A percentile compares a stretch with the other conserved stretches of the same genome.
Conservation (phyloP, 2,329 filamentous ascomycete species). For the Tolypocladium guangdongense region DNA sequence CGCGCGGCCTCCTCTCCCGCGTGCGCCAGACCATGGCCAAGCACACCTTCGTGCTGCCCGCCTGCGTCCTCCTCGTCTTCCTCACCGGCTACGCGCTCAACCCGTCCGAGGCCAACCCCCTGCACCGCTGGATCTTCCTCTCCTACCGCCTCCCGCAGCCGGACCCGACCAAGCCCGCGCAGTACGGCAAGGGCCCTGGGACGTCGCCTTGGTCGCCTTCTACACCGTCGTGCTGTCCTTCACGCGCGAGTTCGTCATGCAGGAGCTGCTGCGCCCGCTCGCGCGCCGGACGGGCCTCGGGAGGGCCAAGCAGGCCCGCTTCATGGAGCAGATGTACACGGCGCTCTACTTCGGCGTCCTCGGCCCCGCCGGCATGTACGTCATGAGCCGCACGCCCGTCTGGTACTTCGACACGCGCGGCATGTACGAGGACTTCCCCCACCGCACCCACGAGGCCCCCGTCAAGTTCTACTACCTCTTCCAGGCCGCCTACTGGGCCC, state of each 20-base stretch:
- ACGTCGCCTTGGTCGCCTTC: slow-evolving; percentile 79
- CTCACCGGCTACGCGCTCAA: slow-evolving; percentile 61
- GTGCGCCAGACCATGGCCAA: slow-evolving; percentile 46
- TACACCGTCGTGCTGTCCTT: slow-evolving; percentile 87
- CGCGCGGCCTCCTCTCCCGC: slow-evolving; percentile 34
- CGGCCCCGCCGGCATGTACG: slow-evolving; percentile 74
- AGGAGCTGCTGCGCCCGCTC: slow-evolving; percentile 70
- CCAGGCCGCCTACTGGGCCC: slow-evolving; percentile 89
- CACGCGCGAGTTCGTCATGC: slow-evolving; percentile 93
- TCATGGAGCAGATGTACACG: slow-evolving; percentile 95
- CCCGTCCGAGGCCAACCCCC: slow-evolving; percentile 66
- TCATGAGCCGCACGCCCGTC: slow-evolving; percentile 83
- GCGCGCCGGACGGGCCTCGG: slow-evolving; percentile 61
- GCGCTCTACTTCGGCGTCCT: slow-evolving; percentile 80
- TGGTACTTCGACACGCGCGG: slow-evolving; percentile 91
- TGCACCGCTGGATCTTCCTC: slow-evolving; percentile 77
- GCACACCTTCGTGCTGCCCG: slow-evolving; percentile 54
- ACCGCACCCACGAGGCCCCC: slow-evolving; percentile 63
- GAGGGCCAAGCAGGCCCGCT: slow-evolving; percentile 72
- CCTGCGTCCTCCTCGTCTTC: slow-evolving; percentile 54
- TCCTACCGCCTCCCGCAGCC: slow-evolving; percentile 61
- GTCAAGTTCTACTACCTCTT: slow-evolving; percentile 97
- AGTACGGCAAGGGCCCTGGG: slow-evolving; percentile 87
- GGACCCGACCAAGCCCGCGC: slow-evolving; percentile 34
- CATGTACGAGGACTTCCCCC: slow-evolving; percentile 86